Evolutionary conservation across 768 basidiomycete species (phyloP).

Genomic region (Auricularia cornea): DNA sequence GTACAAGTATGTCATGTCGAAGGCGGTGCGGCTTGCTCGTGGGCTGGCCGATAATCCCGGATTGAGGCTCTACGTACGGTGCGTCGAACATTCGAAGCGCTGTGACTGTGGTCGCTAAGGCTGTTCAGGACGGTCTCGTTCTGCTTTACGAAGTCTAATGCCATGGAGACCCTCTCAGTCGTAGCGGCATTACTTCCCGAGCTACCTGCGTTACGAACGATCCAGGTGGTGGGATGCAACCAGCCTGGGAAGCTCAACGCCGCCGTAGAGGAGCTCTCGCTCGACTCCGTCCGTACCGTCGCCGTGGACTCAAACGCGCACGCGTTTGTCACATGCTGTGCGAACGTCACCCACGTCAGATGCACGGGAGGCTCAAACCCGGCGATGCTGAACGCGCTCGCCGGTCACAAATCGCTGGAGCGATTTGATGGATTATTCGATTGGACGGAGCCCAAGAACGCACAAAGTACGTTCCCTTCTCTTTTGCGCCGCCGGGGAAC

Average conservation of each 20-base stretch:
- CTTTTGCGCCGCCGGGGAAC: neutral
- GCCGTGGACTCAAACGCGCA: neutral
- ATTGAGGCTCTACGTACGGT: neutral
- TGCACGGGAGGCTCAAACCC: neutral
- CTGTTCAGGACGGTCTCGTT: neutral
- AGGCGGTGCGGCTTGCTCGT: neutral
- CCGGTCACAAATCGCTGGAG: neutral
- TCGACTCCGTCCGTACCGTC: neutral
- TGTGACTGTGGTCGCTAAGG: neutral
- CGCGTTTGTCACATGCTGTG: neutral
- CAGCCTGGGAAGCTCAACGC: neutral
- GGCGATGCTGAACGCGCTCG: neutral
- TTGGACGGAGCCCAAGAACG: neutral
- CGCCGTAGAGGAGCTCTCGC: neutral
- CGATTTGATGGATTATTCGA: neutral
- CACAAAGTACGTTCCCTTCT: neutral
- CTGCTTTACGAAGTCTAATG: neutral
- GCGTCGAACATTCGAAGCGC: neutral
- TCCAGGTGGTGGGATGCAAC: neutral
- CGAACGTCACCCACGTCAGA: neutral
- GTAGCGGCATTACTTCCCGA: neutral
- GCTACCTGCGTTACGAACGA: neutral
- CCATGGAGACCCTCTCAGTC: neutral
- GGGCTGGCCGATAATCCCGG: neutral
- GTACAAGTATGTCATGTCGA: neutral